Evolutionary conservation across 164 flowering plant species (phyloP).

Genomic region (Berberis thunbergii): DNA sequence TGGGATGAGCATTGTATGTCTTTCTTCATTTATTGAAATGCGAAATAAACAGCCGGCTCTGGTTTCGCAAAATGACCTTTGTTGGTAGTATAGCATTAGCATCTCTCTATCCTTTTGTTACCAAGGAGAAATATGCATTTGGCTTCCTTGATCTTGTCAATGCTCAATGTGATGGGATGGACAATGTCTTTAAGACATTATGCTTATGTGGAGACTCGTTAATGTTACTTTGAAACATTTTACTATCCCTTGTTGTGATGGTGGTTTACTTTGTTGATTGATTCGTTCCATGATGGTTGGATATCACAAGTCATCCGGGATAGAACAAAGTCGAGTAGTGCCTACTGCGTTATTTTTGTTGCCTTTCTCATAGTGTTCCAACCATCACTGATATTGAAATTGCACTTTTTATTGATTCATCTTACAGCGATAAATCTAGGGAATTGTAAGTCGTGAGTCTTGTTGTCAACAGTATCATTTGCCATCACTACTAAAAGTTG

Average conservation of each 20-base stretch:
- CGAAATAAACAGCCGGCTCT: constrained; percentile 26
- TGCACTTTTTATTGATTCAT: too few relatives aligned
- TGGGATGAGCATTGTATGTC: constrained; percentile 10
- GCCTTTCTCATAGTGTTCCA: too few relatives aligned
- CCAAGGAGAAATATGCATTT: constrained; percentile 5
- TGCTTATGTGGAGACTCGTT: constrained; percentile 3
- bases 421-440: too few relatives aligned
- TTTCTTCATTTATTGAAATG: constrained; percentile 24
- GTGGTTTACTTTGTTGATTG: neutral
- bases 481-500: too few relatives aligned
- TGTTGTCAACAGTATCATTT: too few relatives aligned
- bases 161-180: neutral
- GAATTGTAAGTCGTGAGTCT: too few relatives aligned
- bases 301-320: too few relatives aligned
- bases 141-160: constrained; percentile 4
- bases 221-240: neutral
- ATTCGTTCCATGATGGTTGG: too few relatives aligned
- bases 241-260: neutral
- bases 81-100: neutral
- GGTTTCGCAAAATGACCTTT: constrained; percentile 13
- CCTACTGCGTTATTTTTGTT: too few relatives aligned
- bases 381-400: too few relatives aligned
- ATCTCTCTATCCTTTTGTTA: constrained; percentile 6
- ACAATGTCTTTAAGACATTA: constrained; percentile 1
- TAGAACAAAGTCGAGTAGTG: too few relatives aligned